Conservation (phyloP, 1,284 basidiomycete species). For the Ganoderma resinaceum region DNA sequence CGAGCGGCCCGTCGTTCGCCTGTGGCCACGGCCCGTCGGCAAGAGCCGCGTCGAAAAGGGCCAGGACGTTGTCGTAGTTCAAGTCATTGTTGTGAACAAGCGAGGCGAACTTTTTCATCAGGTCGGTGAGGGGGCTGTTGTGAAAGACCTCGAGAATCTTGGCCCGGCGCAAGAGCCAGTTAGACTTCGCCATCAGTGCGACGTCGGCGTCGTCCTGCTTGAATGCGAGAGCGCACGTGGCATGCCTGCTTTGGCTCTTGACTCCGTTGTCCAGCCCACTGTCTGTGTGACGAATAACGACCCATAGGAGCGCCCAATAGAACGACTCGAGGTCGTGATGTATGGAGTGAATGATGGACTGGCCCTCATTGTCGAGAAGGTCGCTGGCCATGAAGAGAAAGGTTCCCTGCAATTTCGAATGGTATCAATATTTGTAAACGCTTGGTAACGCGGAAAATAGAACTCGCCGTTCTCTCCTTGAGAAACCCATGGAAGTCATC, state of each 20-base stretch:
- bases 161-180: background rate
- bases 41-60: background rate
- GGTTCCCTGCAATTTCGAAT: conserved; percentile 17
- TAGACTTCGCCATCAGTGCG: background rate
- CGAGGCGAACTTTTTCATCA: background rate
- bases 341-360: background rate
- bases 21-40: background rate
- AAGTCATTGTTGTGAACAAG: background rate
- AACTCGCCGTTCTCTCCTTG: background rate
- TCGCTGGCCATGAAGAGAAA: conserved; percentile 23
- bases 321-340: conserved; percentile 22
- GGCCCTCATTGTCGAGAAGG: background rate
- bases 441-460: no score
- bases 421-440: background rate
- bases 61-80: background rate
- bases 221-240: background rate
- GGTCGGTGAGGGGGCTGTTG: background rate
- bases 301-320: conserved; percentile 28
- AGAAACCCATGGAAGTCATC: background rate
- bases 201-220: background rate
- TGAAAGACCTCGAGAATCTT: background rate
- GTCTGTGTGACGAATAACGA: conserved; percentile 22
- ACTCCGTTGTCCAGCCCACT: background rate
- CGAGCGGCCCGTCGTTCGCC: background rate
- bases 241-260: background rate